These are phyloP conservation scores for Cladosporium sp. DNA, from an alignment of 2,329 filamentous ascomycete species.

Conservation along the genomic window DNA sequence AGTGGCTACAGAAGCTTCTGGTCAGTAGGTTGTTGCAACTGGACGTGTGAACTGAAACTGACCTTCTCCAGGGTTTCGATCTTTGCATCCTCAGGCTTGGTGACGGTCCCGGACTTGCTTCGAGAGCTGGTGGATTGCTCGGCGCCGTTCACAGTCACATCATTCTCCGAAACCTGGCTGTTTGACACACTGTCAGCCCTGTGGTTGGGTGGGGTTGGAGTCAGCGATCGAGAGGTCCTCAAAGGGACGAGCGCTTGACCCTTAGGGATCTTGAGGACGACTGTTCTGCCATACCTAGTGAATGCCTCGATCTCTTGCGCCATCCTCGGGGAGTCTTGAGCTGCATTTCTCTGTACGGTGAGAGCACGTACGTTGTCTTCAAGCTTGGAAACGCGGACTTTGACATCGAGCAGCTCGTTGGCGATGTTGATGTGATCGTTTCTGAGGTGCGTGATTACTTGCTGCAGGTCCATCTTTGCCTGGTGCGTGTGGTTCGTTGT, in stretches of 20 bases:
- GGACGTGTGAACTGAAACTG: neutral
- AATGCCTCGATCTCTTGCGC: constrained; percentile 25
- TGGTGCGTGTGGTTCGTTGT: neutral
- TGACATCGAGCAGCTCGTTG: constrained; percentile 9
- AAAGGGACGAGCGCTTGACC: constrained; percentile 19
- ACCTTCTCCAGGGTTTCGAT: neutral
- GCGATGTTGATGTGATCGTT: constrained; percentile 5
- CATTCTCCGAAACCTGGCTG: neutral
- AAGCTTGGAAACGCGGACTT: constrained; percentile 22
- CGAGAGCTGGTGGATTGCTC: neutral
- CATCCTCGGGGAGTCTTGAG: constrained; percentile 13
- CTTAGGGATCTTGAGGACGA: constrained; percentile 29
- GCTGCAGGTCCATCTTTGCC: neutral
- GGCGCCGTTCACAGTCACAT: neutral
- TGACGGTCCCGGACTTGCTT: neutral
- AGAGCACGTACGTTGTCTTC: constrained; percentile 28
- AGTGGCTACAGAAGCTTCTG: constrained; percentile 3
- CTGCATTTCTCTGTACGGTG: constrained; percentile 22
- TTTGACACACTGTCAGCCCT: neutral
- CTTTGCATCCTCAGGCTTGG: neutral
- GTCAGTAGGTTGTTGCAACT: neutral
- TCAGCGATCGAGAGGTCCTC: neutral
- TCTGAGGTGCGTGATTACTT: neutral
- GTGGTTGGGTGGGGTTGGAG: neutral
- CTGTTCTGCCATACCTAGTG: constrained; percentile 23